Base-by-base conservation (phyloP, 257 asterid species). In the Primulina tabacum region DNA sequence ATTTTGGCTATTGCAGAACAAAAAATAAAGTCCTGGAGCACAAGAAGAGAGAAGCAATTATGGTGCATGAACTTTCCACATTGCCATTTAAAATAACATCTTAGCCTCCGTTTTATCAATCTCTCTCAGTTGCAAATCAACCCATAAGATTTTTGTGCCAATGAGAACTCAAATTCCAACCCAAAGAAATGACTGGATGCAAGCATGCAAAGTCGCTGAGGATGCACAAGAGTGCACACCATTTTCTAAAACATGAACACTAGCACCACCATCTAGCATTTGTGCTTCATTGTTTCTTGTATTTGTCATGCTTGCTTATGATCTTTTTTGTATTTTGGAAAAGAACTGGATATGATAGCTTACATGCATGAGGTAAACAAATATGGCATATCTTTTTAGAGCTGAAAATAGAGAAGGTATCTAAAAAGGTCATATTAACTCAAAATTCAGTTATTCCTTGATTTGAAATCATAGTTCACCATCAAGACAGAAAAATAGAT, bases 401-500 rank as follows among this genome's bases (percentile, higher is more conserved):
- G 43, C 56, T 56, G 18, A 24, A 52, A 60, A 60, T 11, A 53
- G 26, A 20, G 52, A 70, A 66, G 28, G 50, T 52, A 65, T 32
- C 60, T 26, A 30, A 57, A 20, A 70, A 40, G 73, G 20, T 64
- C 58, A 38, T 60, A 17, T 62, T 8, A 62, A 18, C 17, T 28
- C 20, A 77, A 35, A 43, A 43, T 43, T 43, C 53, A 43, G 53
- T n/a, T 35, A 6, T 8, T 35, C 30, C 64, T 8, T 61, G 52
- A 65, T 2, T 61, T 37, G 18, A 60, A 65, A 55, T 55, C 32
- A 32, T 34, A 65, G 50, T 65, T 69, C 38, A 60, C 60, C 21
- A 71, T 40, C 59, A 64, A 75, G 73, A 24, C 24, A 57, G 65
- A 70, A 60, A 74, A 60, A 60, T 18, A 53, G 16, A 62, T 52